A percentile compares a stretch with the other conserved stretches of the same genome.
Conservation (phyloP, 331 rosid species). For the Rosa hybrid region DNA sequence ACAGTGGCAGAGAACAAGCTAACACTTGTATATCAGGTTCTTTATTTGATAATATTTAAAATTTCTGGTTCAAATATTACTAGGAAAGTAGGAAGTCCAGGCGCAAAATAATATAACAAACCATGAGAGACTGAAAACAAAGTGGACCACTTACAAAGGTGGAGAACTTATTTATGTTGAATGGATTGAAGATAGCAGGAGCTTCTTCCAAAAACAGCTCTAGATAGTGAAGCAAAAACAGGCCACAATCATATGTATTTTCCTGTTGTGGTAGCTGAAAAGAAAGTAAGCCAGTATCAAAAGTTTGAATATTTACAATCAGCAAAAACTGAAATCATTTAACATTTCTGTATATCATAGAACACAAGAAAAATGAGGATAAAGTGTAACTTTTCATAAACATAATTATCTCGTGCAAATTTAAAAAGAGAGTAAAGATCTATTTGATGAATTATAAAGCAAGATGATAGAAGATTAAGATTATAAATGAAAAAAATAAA, state of each 20-base stretch:
- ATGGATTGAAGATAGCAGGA: slow-evolving; percentile 79
- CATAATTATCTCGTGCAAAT: not conserved
- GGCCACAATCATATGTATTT: slow-evolving; percentile 90
- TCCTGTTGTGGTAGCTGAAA: slow-evolving; percentile 95
- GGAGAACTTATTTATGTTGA: slow-evolving; percentile 63
- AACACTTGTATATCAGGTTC: not conserved
- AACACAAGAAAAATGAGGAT: slow-evolving; percentile 1
- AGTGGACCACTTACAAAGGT: slow-evolving; percentile 67
- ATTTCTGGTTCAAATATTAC: not conserved
- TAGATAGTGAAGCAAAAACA: slow-evolving; percentile 90
- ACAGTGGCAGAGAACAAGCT: not conserved
- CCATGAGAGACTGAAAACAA: not conserved
- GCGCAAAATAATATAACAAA: not conserved
- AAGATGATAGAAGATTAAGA: not conserved
- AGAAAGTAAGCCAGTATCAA: slow-evolving; percentile 29
- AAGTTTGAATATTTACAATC: slow-evolving; percentile 5
- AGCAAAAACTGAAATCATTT: not conserved
- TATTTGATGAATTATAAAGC: not conserved
- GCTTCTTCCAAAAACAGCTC: slow-evolving; percentile 84
- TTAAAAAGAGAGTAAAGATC: slow-evolving; percentile 2
- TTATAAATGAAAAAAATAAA: not conserved
- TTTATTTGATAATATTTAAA: not conserved
- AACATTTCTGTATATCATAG: slow-evolving; percentile 7
- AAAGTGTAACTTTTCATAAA: not conserved
- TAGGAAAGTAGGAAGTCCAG: not conserved